Evolutionary conservation across 345 rosid genomes (phyloP), one percentile per base, ranked within the genome.

Genomic region (Microthlaspi erraticum): DNA sequence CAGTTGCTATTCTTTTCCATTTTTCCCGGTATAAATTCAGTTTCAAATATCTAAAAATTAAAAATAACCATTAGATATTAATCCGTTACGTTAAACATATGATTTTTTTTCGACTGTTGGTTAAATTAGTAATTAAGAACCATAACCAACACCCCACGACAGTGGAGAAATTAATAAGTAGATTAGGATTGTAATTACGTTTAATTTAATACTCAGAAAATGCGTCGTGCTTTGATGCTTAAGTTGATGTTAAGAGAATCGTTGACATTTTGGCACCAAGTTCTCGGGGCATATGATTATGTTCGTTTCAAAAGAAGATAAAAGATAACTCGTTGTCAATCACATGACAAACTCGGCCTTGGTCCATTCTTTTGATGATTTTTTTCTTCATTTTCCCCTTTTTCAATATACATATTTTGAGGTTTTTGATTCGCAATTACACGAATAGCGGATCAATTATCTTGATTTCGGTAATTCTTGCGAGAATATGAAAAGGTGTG

Each of bases 231-330:
- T 60, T 67, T 36, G 73, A 67, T 67, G 62, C 62, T 51, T 74
- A 60, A 33, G 69, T 34, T 53, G 56, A 60, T 68, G 59, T 68
- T 37, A 68, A 60, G 42, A 53, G 69, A 68, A 68, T 68, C 70
- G 74, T 75, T 75, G 78, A 75, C 78, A 75, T 75, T 61, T 53
- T 68, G 69, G 74, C 68, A 75, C 57, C 53, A 64, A 61, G 59
- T 61, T 68, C 78, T 75, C 70, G 36, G 68, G 78, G 70, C 74
- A 68, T 75, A 61, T 60, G 37, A 61, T 61, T 75, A 61, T 60
- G 37, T 68, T 61, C 70, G 51, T 66, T 68, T 54, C 52, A 61
- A 68, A 67, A 68, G 43, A 62, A 33, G 16, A 61, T 53, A 17
- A 66, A 46, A 20, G 44, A 50, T 49, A 43, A 23, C 34, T 67